Evolutionary conservation across 352 stramenopile species (phyloP).

Genomic region (Globisporangium okanoganense): DNA sequence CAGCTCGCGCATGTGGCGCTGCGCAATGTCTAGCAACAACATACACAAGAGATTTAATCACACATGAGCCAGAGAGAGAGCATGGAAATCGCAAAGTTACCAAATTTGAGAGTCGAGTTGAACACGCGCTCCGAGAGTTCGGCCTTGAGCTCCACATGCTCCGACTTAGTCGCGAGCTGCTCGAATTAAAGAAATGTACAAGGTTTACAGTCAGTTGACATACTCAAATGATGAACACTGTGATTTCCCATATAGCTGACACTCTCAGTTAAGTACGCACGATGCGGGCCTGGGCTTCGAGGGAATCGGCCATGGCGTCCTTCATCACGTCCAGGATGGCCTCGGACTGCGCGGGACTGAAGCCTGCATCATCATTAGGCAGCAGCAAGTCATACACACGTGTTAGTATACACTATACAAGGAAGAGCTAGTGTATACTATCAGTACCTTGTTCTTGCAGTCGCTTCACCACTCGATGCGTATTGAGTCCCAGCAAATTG

Average conservation of each 20-base stretch:
- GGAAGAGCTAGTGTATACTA: not conserved
- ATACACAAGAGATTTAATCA: not conserved
- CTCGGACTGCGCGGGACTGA: conserved; percentile 60
- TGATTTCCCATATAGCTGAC: not conserved
- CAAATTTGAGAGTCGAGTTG: conserved; percentile 88
- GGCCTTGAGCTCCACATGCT: conserved; percentile 82
- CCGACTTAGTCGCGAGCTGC: conserved; percentile 83
- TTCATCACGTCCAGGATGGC: conserved; percentile 83
- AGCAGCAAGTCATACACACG: not conserved
- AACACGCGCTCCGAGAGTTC: conserved; percentile 87
- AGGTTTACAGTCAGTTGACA: not conserved
- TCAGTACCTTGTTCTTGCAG: conserved; percentile 68
- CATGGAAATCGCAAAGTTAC: conserved; percentile 28
- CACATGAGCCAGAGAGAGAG: too few relatives aligned
- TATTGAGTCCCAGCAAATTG: conserved; percentile 11
- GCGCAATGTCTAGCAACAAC: conserved; percentile 64
- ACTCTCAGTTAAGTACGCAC: conserved; percentile 24
- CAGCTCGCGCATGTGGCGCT: conserved; percentile 85
- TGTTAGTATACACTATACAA: not conserved
- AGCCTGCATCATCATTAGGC: conserved; percentile 35
- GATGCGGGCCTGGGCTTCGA: conserved; percentile 66
- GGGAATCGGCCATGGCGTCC: conserved; percentile 70
- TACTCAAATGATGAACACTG: too few relatives aligned
- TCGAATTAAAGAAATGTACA: not conserved
- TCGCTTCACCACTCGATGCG: conserved; percentile 74